phyloP scores from a whole-genome alignment of 148 eudicot genomes.

The Arctostaphylos glauca region DNA sequence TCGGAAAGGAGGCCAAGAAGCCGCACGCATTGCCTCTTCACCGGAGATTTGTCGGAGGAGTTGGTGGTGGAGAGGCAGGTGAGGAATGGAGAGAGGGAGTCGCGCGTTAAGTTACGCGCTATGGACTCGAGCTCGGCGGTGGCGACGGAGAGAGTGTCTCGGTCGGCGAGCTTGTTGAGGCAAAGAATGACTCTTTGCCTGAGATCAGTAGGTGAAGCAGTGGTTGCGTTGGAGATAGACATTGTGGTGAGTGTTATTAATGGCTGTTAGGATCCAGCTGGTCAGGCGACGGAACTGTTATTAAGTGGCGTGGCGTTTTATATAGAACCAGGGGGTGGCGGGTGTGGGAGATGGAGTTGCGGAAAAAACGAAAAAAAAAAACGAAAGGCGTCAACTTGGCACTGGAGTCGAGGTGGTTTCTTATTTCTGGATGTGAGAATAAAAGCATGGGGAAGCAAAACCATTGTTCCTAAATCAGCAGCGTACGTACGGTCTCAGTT shows the following conservation, averaged over 20 bases:
- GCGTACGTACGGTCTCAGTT: too few relatives aligned
- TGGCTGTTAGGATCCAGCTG: not conserved
- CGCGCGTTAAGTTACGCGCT: slow-evolving; percentile 48
- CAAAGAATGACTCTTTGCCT: slow-evolving; percentile 38
- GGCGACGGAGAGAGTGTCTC: slow-evolving; percentile 77
- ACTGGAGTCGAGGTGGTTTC: slow-evolving; percentile 16
- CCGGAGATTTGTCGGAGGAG: slow-evolving; percentile 65
- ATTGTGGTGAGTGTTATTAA: not conserved
- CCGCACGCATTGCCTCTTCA: slow-evolving; percentile 55
- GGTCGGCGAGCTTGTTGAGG: slow-evolving; percentile 74
- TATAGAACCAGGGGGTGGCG: not conserved
- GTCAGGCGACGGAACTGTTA: not conserved
- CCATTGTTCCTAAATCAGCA: not conserved
- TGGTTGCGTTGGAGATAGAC: slow-evolving; percentile 17
- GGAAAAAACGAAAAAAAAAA: not conserved
- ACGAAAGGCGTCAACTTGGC: not conserved
- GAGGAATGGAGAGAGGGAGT: slow-evolving; percentile 56
- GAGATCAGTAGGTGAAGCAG: slow-evolving; percentile 34
- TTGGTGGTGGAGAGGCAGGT: slow-evolving; percentile 71
- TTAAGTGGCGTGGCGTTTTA: not conserved
- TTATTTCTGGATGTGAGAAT: not conserved
- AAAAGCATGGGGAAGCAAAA: not conserved
- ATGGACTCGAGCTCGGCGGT: slow-evolving; percentile 69
- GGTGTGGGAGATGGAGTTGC: not conserved
- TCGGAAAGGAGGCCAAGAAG: slow-evolving; percentile 56